Percentiles rank a stretch among this genome's conserved stretches.
Evolutionary conservation across 1,284 basidiomycete genomes (phyloP).

Genomic region (Naganishia sp.): DNA sequence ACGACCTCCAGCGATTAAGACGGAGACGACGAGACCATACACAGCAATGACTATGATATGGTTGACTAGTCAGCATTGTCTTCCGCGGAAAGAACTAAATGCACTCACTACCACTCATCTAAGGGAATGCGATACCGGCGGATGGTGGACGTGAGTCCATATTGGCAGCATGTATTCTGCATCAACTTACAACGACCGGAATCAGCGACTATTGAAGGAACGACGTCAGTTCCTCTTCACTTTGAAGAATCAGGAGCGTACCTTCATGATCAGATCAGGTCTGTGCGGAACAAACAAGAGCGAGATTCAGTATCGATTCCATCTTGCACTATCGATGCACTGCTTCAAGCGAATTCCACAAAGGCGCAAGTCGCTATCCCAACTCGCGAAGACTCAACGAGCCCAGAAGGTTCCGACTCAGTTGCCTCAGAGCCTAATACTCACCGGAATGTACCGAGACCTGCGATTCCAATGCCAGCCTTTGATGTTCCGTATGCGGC

Average conservation of each 20-base stretch:
- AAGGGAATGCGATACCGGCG: slow-evolving; percentile 9
- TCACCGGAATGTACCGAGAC: slow-evolving; percentile 79
- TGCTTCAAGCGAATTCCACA: not conserved
- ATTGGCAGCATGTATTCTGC: too few species aligned
- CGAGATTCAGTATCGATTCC: not conserved
- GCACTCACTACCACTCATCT: slow-evolving; percentile 70
- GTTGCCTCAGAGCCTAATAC: slow-evolving; percentile 16
- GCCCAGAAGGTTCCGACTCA: not conserved
- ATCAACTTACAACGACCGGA: slow-evolving; percentile 59
- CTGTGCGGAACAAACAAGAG: slow-evolving; percentile 47
- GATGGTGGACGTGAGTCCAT: not conserved
- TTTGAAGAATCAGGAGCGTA: slow-evolving; percentile 47
- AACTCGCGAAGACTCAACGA: not conserved
- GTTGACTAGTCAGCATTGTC: slow-evolving; percentile 21
- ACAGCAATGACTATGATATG: slow-evolving; percentile 55
- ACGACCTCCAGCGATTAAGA: slow-evolving; percentile 62
- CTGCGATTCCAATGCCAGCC: slow-evolving; percentile 95
- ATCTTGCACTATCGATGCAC: not conserved
- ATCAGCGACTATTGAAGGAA: slow-evolving; percentile 59
- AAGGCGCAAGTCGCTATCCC: too few species aligned
- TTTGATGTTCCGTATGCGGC: slow-evolving; percentile 97
- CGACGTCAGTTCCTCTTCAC: not conserved
- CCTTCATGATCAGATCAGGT: slow-evolving; percentile 98
- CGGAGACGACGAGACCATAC: slow-evolving; percentile 62
- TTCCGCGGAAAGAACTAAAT: not conserved